A percentile compares a stretch with the other conserved stretches of the same genome.
Conservation (phyloP, 306 rosid genomes). For the Carpinus fangiana region DNA sequence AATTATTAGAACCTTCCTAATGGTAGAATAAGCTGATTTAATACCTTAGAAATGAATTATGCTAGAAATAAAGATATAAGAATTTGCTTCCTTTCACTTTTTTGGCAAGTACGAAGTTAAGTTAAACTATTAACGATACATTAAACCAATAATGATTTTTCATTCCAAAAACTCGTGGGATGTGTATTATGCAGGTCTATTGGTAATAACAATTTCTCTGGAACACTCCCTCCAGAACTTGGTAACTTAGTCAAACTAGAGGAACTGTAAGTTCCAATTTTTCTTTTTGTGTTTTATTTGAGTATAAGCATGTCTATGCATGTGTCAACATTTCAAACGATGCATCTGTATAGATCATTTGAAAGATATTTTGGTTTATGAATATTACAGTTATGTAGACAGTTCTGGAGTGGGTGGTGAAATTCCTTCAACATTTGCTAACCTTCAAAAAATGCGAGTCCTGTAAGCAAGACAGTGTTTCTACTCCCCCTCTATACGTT, state of each 20-base stretch:
- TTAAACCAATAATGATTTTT: too few relatives aligned
- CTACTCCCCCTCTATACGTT: not conserved
- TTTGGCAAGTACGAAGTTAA: too few relatives aligned
- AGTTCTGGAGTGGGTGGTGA: constrained; percentile 29
- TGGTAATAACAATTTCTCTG: constrained; percentile 32
- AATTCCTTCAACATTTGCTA: constrained; percentile 30
- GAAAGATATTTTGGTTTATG: too few relatives aligned
- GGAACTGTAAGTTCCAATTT: constrained; percentile 12
- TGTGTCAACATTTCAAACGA: not conserved
- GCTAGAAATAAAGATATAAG: not conserved
- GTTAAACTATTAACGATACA: too few relatives aligned
- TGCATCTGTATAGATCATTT: not conserved
- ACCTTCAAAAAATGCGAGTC: constrained; percentile 7
- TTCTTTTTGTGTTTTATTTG: not conserved
- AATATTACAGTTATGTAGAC: constrained; percentile 16
- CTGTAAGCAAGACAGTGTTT: constrained; percentile 14
- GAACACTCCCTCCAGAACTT: constrained; percentile 31
- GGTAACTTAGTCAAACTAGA: constrained; percentile 26
- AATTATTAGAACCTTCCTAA: not conserved
- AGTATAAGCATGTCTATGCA: too few relatives aligned
- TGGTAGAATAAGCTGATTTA: not conserved
- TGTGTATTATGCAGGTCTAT: constrained; percentile 15
- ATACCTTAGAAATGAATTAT: not conserved
- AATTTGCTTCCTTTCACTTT: not conserved
- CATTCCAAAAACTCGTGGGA: not conserved